Evolutionary conservation across 495 filamentous ascomycete species (phyloP).

Genomic region (Chaetomium cochliodes): DNA sequence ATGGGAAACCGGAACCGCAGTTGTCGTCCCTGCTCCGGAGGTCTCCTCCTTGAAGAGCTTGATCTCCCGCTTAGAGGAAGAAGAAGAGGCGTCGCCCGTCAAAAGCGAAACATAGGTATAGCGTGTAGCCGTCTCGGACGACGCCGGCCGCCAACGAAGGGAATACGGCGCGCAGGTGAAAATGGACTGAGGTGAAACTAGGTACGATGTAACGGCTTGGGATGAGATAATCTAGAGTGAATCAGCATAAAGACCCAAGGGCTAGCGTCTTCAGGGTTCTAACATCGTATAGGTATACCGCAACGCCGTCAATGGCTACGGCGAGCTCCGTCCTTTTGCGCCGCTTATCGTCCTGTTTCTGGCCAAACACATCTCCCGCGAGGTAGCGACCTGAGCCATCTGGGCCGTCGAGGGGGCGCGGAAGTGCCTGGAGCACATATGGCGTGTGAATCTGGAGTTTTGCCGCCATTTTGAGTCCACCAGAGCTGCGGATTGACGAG

Average conservation of each 20-base stretch:
- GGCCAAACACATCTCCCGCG: conserved; percentile 68
- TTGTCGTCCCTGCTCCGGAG: conserved; percentile 59
- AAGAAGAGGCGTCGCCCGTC: conserved; percentile 36
- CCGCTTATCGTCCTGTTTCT: conserved; percentile 68
- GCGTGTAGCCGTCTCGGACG: conserved; percentile 56
- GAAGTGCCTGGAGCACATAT: conserved; percentile 64
- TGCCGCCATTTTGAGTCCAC: conserved; percentile 46
- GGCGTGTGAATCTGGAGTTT: conserved; percentile 56
- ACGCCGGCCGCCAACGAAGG: conserved; percentile 58
- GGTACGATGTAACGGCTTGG: conserved; percentile 80
- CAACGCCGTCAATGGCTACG: conserved; percentile 85
- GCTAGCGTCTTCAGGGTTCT: conserved; percentile 21
- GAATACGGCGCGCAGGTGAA: conserved; percentile 79
- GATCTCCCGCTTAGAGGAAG: conserved; percentile 41
- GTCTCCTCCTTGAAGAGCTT: conserved; percentile 60
- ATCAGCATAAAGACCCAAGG: conserved; percentile 25
- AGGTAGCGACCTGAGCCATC: conserved; percentile 55
- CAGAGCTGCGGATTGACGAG: conserved; percentile 7
- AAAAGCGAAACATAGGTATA: conserved; percentile 63
- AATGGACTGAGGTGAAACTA: conserved; percentile 73
- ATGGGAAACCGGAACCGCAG: conserved; percentile 31
- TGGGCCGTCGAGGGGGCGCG: conserved; percentile 59
- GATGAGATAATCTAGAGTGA: conserved; percentile 67
- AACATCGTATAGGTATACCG: conserved; percentile 92
- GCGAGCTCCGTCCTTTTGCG: conserved; percentile 81